Evolutionary conservation across 2,329 filamentous ascomycete genomes (phyloP), one percentile per base, ranked within the genome.

Genomic region (Fusarium subtropicale): DNA sequence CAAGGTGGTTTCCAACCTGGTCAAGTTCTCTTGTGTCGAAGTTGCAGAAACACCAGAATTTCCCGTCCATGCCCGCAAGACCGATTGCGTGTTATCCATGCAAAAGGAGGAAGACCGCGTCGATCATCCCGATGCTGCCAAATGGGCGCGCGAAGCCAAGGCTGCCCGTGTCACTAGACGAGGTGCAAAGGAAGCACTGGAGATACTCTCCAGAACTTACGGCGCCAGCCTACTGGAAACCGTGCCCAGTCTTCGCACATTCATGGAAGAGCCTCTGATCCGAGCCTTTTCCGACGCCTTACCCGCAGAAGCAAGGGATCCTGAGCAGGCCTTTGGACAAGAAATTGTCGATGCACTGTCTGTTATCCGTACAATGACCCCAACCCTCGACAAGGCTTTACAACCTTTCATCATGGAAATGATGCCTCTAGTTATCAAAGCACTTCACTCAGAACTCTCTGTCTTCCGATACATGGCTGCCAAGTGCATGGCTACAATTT

Each of bases 41-140:
- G 97, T 97, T 2, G 95, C 96, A 1, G 97, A 99, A 79, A 99
- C 97, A 0, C 96, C 96, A 0, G 96, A 98, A 75, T 98, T 98
- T 77, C 89, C 91, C 7, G 90, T 92, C 30, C 96, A 98, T 75
- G 92, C 91, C 3, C 79, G 84, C 44, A 91, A 97, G 75, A 92
- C 91, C 46, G 89, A 90, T 68, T 91, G 91, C 16, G 96, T 99
- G 58, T 82, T 99, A 18, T 98, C 96, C 0, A 90, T 99, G 79
- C 93, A 95, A 73, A 99, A 99, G 80, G 96, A 99, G 77, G 96
- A 99, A 80, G 96, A 99, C 75, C 88, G 96, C 45, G 91, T 94
- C 70, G 96, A 99, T 73, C 94, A 97, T 74, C 89, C 92, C 1
- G 95, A 98, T 81, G 93, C 93, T 28, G 93, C 89, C 33, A 94